Evolutionary conservation across 495 filamentous ascomycete genomes (phyloP).

Genomic region (Pseudevernia furfuracea): DNA sequence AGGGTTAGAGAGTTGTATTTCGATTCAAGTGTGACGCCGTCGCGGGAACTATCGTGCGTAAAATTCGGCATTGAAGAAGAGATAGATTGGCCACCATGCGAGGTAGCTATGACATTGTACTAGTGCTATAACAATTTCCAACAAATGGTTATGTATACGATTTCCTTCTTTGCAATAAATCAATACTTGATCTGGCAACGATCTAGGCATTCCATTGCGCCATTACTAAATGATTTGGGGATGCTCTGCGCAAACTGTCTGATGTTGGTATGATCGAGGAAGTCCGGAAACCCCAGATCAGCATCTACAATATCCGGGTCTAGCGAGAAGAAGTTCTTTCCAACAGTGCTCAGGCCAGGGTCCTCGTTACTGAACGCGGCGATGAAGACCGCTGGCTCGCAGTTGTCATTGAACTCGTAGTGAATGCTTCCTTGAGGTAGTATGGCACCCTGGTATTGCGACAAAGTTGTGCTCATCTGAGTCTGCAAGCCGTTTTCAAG

Average conservation of each 20-base stretch:
- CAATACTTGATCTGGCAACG: constrained; percentile 13
- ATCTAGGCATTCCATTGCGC: constrained; percentile 7
- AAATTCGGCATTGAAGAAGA: too few relatives aligned
- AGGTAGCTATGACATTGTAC: too few relatives aligned
- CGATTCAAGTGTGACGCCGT: too few relatives aligned
- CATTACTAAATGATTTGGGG: constrained; percentile 6
- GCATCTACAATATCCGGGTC: constrained; percentile 13
- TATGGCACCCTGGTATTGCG: constrained; percentile 33
- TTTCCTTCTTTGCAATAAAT: neutral
- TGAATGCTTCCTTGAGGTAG: constrained; percentile 42
- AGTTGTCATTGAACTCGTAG: constrained; percentile 42
- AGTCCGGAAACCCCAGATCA: constrained; percentile 7
- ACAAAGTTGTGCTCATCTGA: constrained; percentile 31
- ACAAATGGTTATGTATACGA: too few relatives aligned
- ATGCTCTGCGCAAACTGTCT: constrained; percentile 11
- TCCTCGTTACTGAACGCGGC: constrained; percentile 39
- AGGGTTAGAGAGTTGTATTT: too few relatives aligned
- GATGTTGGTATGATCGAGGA: constrained; percentile 12
- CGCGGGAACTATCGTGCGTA: too few relatives aligned
- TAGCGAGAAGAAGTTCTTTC: constrained; percentile 12
- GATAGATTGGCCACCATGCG: too few relatives aligned
- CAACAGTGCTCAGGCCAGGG: constrained; percentile 32
- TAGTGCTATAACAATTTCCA: too few relatives aligned
- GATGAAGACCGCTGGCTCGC: constrained; percentile 35
- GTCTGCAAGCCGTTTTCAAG: constrained; percentile 31